Evolutionary conservation across 371 early-diverging fungal species (phyloP).

Genomic region (Mucor indicus): DNA sequence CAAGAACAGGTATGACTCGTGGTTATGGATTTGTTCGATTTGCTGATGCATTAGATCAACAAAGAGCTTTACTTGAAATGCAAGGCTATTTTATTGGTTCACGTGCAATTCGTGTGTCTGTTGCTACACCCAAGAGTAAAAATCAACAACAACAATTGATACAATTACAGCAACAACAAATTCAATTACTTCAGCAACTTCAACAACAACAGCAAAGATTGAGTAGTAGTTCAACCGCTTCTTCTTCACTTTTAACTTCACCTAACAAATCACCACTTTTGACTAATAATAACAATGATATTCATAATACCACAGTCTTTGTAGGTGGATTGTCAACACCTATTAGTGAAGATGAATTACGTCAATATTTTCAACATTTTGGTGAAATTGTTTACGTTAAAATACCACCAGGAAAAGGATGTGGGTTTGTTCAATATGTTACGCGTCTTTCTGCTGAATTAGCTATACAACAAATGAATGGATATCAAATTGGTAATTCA

Average conservation of each 20-base stretch:
- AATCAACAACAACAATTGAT: background rate
- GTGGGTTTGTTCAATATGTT: constrained; percentile 90
- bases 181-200: constrained; percentile 20
- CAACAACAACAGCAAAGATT: background rate
- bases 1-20: constrained; percentile 63
- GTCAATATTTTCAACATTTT: constrained; percentile 74
- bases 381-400: constrained; percentile 89
- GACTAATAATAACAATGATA: constrained; percentile 48
- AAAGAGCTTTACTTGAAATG: constrained; percentile 74
- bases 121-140: constrained; percentile 75
- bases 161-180: background rate
- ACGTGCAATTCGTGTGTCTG: constrained; percentile 79
- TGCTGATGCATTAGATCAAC: constrained; percentile 61
- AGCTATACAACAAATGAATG: constrained; percentile 86
- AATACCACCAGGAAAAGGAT: constrained; percentile 91
- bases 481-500: constrained; percentile 75
- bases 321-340: constrained; percentile 83
- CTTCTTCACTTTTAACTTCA: background rate
- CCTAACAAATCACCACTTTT: background rate
- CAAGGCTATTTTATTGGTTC: constrained; percentile 63
- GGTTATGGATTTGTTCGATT: constrained; percentile 85
- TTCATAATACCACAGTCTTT: constrained; percentile 82
- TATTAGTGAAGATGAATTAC: constrained; percentile 81
- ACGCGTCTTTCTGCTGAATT: constrained; percentile 78
- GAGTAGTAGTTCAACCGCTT: background rate